Evolutionary conservation across 2,329 filamentous ascomycete species (phyloP).

Genomic region (Cercospora zeina): DNA sequence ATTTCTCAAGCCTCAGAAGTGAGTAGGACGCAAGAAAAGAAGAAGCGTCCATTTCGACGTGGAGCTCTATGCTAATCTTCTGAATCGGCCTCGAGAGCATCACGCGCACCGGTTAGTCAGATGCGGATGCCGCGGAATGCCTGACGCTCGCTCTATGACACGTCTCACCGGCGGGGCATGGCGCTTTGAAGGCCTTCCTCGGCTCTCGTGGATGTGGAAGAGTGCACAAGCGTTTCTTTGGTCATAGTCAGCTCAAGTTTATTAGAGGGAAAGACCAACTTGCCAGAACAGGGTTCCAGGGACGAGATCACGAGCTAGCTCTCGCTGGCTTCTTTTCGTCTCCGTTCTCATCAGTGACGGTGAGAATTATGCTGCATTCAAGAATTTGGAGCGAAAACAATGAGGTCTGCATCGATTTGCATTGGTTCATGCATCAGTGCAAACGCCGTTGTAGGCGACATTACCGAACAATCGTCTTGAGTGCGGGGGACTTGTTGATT

Average conservation of each 20-base stretch:
- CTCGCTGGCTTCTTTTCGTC: background rate
- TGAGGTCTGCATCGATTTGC: background rate
- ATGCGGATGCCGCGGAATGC: background rate
- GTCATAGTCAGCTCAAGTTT: background rate
- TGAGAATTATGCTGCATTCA: background rate
- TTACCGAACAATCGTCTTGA: too few relatives aligned
- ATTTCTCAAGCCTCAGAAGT: too few relatives aligned
- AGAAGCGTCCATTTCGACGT: too few relatives aligned
- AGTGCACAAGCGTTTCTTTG: background rate
- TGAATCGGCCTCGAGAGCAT: background rate
- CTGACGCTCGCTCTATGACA: background rate
- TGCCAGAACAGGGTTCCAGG: too few relatives aligned
- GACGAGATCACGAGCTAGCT: too few relatives aligned
- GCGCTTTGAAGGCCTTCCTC: background rate
- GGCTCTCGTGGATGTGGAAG: background rate
- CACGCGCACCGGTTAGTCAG: background rate
- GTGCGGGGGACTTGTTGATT: too few relatives aligned
- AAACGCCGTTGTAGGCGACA: too few relatives aligned
- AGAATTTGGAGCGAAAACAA: background rate
- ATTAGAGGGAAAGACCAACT: background rate
- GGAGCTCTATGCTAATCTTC: background rate
- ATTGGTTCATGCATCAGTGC: background rate
- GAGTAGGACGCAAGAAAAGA: too few relatives aligned
- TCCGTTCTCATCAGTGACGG: background rate
- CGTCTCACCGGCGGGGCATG: background rate